phyloP scores from a whole-genome alignment of 2,329 filamentous ascomycete genomes.

The Daldinia eschscholtzii region DNA sequence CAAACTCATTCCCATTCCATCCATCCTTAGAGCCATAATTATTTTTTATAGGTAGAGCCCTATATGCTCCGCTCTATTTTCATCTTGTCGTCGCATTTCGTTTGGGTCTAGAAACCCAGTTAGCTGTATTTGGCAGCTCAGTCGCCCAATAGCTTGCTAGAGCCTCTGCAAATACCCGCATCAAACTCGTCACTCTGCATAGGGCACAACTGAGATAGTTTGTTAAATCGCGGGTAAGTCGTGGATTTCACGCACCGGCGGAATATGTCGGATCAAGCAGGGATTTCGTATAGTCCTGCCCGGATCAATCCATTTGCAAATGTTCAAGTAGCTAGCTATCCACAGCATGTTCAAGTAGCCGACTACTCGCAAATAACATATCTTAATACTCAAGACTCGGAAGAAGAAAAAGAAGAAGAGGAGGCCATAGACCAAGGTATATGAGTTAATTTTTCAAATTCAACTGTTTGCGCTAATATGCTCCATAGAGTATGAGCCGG shows the following conservation, averaged over 20 bases:
- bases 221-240: conserved; percentile 25
- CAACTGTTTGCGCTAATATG: conserved; percentile 41
- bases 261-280: conserved; percentile 46
- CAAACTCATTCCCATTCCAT: conserved; percentile 49
- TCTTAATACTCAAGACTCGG: conserved; percentile 31
- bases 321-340: conserved; percentile 45
- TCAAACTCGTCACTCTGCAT: conserved; percentile 41
- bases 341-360: conserved; percentile 41
- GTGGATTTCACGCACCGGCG: conserved; percentile 32
- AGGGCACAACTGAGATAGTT: conserved; percentile 35
- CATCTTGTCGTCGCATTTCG: conserved; percentile 42
- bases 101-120: conserved; percentile 45
- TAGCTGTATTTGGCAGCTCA: conserved; percentile 38
- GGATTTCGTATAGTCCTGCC: conserved; percentile 44
- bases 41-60: conserved; percentile 45
- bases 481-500: conserved; percentile 1
- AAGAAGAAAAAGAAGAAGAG: conserved; percentile 38
- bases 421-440: conserved; percentile 44
- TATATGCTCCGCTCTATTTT: conserved; percentile 39
- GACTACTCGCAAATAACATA: conserved; percentile 46
- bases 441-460: conserved; percentile 21
- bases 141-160: conserved; percentile 43
- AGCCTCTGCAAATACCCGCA: conserved; percentile 44
- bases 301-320: conserved; percentile 40
- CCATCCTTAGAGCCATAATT: conserved; percentile 40